These are phyloP conservation scores for Arthrobotrys sphaeroides DNA, from an alignment of 2,329 filamentous ascomycete genomes.

Conservation along the genomic window DNA sequence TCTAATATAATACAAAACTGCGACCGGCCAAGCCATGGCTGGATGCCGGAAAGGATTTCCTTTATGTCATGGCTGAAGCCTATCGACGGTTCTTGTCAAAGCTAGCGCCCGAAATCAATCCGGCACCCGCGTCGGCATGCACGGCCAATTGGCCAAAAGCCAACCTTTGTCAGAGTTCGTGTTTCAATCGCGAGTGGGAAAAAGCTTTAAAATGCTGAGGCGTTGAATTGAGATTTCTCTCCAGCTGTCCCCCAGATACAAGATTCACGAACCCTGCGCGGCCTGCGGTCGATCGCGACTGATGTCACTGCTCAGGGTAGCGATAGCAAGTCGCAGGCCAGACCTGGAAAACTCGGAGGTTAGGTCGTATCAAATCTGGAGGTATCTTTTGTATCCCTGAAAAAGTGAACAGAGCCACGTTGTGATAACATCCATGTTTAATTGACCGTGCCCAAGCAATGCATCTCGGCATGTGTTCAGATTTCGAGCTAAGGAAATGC, in stretches of 20 bases:
- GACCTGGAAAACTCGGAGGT: slow-evolving; percentile 25
- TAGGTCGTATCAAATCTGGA: slow-evolving; percentile 28
- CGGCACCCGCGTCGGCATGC: background rate
- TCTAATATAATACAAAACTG: too few relatives aligned
- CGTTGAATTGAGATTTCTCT: background rate
- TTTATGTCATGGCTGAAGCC: background rate
- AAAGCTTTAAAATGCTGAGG: too few relatives aligned
- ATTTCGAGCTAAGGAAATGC: slow-evolving; percentile 6
- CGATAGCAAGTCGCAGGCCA: background rate
- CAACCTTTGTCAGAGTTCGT: too few relatives aligned
- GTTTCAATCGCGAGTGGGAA: too few relatives aligned
- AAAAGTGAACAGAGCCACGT: slow-evolving; percentile 32
- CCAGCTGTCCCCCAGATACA: background rate
- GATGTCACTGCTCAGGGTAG: background rate
- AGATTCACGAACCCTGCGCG: background rate
- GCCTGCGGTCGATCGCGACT: background rate
- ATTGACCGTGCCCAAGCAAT: slow-evolving; percentile 19
- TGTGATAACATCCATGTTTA: slow-evolving; percentile 26
- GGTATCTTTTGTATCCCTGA: slow-evolving; percentile 19
- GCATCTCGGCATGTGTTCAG: slow-evolving; percentile 1
- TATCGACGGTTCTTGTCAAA: background rate
- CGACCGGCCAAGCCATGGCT: slow-evolving; percentile 1
- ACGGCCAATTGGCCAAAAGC: too few relatives aligned
- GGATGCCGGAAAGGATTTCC: background rate
- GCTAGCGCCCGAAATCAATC: too few relatives aligned